A percentile compares a stretch with the other conserved stretches of the same genome.
These are phyloP conservation scores for Manihot esculenta DNA, from an alignment of 441 rosid genomes.

Conservation along the genomic window DNA sequence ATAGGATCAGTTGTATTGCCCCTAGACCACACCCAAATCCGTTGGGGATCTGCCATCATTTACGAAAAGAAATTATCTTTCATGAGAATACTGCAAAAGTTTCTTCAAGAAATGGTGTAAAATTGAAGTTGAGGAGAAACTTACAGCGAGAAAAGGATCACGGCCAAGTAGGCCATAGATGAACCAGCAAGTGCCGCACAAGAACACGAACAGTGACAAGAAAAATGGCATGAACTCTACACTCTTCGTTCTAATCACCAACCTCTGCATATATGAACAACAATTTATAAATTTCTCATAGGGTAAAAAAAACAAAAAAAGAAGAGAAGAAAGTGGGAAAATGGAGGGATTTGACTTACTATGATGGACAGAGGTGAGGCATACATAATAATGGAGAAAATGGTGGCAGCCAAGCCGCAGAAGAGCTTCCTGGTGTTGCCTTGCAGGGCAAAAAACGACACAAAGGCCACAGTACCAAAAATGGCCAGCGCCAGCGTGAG, in stretches of 20 bases:
- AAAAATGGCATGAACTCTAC: constrained; percentile 98
- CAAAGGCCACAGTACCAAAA: constrained; percentile 56
- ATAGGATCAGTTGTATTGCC: constrained; percentile 60
- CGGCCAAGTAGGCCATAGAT: constrained; percentile 76
- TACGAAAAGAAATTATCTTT: too few relatives aligned
- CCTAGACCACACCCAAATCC: constrained; percentile 83
- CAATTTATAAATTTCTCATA: too few relatives aligned
- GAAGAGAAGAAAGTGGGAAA: not conserved
- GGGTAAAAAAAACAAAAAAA: too few relatives aligned
- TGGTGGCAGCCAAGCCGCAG: constrained; percentile 72
- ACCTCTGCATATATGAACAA: constrained; percentile 46
- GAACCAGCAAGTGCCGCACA: constrained; percentile 96
- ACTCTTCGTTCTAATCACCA: constrained; percentile 84
- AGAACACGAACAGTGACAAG: constrained; percentile 80
- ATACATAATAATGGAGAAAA: constrained; percentile 93
- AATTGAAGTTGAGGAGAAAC: constrained; percentile 16
- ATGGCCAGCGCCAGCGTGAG: constrained; percentile 44
- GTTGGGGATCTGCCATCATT: constrained; percentile 59
- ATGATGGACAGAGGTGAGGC: constrained; percentile 90
- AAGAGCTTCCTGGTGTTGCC: constrained; percentile 65
- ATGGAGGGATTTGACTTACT: constrained; percentile 42
- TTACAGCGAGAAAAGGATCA: constrained; percentile 83
- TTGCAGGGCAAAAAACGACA: constrained; percentile 67
- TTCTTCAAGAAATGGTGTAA: too few relatives aligned
- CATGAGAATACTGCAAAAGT: too few relatives aligned